Conservation (phyloP, 2,329 filamentous ascomycete species). For the Salinomyces thailandicus region DNA sequence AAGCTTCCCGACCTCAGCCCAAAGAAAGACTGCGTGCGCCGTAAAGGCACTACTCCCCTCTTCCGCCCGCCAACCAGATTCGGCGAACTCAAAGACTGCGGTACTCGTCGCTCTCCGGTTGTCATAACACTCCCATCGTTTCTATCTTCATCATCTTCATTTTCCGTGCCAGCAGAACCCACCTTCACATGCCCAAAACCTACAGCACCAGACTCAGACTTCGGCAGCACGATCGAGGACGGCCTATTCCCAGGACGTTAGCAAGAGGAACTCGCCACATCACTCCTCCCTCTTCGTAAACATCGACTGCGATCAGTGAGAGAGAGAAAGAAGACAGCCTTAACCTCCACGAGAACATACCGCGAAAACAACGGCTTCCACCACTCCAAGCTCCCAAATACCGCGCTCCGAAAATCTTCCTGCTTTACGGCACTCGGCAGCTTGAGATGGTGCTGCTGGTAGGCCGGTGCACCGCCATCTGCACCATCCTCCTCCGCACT, state of each 20-base stretch:
- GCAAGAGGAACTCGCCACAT: no score
- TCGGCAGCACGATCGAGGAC: neutral
- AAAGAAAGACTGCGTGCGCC: slow-evolving; percentile 6
- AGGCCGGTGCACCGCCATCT: neutral
- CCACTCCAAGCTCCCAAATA: neutral
- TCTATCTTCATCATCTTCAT: no score
- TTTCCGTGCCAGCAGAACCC: no score
- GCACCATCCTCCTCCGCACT: neutral
- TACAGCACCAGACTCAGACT: no score
- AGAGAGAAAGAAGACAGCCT: neutral
- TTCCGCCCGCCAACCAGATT: slow-evolving; percentile 4
- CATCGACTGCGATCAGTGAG: no score
- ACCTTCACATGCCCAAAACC: no score
- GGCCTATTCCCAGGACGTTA: no score
- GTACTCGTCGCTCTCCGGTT: neutral
- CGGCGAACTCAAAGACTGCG: slow-evolving; percentile 6
- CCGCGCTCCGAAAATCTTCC: neutral
- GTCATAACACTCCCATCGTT: no score
- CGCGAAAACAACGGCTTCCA: neutral
- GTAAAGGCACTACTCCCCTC: neutral
- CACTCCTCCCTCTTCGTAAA: no score
- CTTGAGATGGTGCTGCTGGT: slow-evolving; percentile 1
- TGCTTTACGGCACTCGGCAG: neutral
- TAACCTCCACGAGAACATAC: neutral
- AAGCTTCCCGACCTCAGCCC: slow-evolving; percentile 2